Base-by-base conservation (phyloP, 768 basidiomycete genomes). In the Trametes elegans region DNA sequence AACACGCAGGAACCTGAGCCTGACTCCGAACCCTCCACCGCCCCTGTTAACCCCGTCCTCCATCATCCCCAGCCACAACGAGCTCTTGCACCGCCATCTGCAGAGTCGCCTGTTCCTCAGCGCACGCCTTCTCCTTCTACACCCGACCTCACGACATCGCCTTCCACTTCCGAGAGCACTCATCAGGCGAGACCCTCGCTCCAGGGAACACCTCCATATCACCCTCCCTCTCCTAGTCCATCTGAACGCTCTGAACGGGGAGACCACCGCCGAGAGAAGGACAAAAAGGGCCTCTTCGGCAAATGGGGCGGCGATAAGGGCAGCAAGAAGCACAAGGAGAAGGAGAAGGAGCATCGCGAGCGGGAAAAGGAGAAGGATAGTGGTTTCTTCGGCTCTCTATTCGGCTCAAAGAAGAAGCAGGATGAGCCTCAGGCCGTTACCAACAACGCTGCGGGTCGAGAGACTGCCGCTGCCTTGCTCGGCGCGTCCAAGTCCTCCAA, bases 371-470 rank as follows among this genome's bases (percentile, higher is more conserved):
- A 88, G 65, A 85, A 85, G 68, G 87, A 89, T n/a, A 73, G 82
- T 18, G 79, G 93, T 2, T 97, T 98, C 76, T 93, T 98, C 61
- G 93, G 93, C 2, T 92, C 91, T 10, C 76, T 98, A 3, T 98
- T 98, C 68, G 85, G 92, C 21, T 78, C 86, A 60, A 85, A 81
- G 68, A 93, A 90, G 79, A 97, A 94, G 79, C 85, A 85, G 62
- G 87, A 91, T 36, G 91, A 95, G 39, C 69, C 79, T 24, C 66
- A 65, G 59, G 55, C 76, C 21, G 40, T 42, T 16, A 19, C 34
- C 28, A 59, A 66, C 19, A 59, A 26, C 53, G 71, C 74, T n/a
- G 76, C 83, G 18, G 93, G 90, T 34, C 85, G 90, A 26, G 92
- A 95, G 61, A 82, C 92, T 0, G 94, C 94, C 2, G 86, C 88